Evolutionary conservation across 164 flowering plant species (phyloP).

Genomic region (Dillenia turbinata): DNA sequence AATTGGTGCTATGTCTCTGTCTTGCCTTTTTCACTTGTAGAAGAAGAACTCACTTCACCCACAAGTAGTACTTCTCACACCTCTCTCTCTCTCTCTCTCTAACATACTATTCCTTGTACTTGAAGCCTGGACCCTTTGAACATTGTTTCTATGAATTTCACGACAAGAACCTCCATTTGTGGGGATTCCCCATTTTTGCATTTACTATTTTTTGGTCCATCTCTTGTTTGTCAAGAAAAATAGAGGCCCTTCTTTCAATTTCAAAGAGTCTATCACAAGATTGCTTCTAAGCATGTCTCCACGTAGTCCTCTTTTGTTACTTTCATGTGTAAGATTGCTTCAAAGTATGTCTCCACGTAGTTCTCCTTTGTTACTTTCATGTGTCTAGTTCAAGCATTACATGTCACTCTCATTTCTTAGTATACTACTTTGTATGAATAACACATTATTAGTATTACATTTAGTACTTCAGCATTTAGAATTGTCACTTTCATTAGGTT

Average conservation of each 20-base stretch:
- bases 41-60: conserved; percentile 26
- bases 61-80: conserved; percentile 24
- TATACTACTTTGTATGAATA: too few relatives aligned
- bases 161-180: neutral
- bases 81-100: neutral
- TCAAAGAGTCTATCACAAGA: conserved; percentile 22
- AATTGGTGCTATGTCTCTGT: conserved; percentile 47
- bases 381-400: too few relatives aligned
- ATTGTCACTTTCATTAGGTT: too few relatives aligned
- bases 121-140: conserved; percentile 16
- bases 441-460: too few relatives aligned
- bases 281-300: neutral
- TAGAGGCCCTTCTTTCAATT: conserved; percentile 1
- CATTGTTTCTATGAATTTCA: conserved; percentile 1
- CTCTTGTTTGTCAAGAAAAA: conserved; percentile 17
- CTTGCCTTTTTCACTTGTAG: conserved; percentile 36
- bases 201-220: conserved; percentile 11
- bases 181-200: conserved; percentile 2
- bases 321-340: too few relatives aligned
- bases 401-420: too few relatives aligned
- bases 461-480: too few relatives aligned
- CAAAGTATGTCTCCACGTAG: too few relatives aligned
- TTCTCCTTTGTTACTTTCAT: too few relatives aligned
- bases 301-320: too few relatives aligned
- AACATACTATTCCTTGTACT: conserved; percentile 13